Base-by-base conservation (phyloP, 106 monocot species). In the Dendrobium nobile region DNA sequence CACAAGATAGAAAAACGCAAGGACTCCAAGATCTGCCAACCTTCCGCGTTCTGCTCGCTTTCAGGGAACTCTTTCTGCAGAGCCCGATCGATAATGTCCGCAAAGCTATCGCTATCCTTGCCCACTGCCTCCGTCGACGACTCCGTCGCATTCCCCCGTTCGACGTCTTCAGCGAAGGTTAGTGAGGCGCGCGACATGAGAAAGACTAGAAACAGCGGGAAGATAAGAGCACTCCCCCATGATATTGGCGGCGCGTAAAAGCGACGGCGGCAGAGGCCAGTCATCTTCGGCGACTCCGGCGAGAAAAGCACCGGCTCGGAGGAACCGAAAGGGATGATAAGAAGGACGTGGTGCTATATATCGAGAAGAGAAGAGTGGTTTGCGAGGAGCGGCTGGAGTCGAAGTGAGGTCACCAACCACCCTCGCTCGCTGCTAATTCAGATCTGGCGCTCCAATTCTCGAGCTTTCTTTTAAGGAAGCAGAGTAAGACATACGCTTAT, bases 31-130 rank as follows among this genome's bases (percentile, higher is more conserved):
- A 86, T 82, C 79, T 75, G 81, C 82, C 24, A 54, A 96, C 94
- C 98, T 92, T 87, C 89, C 31, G 56, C 84, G 72, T 56, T 87
- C 89, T 95, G 98, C 82, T 99, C 98, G 84, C 86, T 93, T 84
- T 99, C 98, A 15, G 92, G 87, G 79, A 99, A 99, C 87, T 99
- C 98, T 85, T 99, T 99, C 95, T 95, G 83, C 42, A 99, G 87
- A 15, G 98, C 98, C 54, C 98, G 92, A 72, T 99, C 98, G 82
- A 99, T 89, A 87, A 99, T 92, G 64, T 99, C 95, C 5, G 98
- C 98, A 59, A 99, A 91, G 51, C 51, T 51, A 81, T 89, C 92
- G 83, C 90, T 95, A 81, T 89, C 92, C 80, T 89, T 88, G 65
- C 65, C 76, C 47, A 58, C 26, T 73, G 13, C 80, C 59, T n/a